Percentiles rank a stretch among this genome's conserved stretches.
phyloP scores from a whole-genome alignment of 805 yeast species.

The Yarrowia sp. region DNA sequence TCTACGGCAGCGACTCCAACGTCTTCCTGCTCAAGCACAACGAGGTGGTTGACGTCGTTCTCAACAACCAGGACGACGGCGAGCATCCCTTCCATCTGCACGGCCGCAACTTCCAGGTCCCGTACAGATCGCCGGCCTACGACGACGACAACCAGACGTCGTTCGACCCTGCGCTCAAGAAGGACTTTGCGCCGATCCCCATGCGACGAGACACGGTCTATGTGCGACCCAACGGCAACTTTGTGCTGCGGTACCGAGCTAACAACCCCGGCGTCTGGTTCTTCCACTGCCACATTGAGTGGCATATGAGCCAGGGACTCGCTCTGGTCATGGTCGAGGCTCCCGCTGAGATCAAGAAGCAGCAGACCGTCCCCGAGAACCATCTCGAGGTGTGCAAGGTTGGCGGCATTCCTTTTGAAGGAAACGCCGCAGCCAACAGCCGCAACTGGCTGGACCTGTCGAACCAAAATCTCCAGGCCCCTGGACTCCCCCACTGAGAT shows the following conservation, averaged over 20 bases:
- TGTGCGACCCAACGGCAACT: constrained; percentile 78
- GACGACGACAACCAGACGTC: constrained; percentile 49
- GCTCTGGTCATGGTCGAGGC: constrained; percentile 75
- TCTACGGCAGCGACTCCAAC: constrained; percentile 49
- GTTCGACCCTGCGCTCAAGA: constrained; percentile 56
- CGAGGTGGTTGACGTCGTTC: constrained; percentile 71
- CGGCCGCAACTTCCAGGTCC: constrained; percentile 85
- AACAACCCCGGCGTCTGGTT: constrained; percentile 98
- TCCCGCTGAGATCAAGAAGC: constrained; percentile 57
- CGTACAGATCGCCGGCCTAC: constrained; percentile 65
- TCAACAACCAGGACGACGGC: constrained; percentile 88
- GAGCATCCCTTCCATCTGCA: constrained; percentile 97
- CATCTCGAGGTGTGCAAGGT: constrained; percentile 59
- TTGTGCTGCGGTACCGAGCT: constrained; percentile 83
- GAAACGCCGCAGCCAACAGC: constrained; percentile 88
- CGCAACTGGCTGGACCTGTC: constrained; percentile 59
- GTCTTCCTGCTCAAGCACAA: constrained; percentile 62
- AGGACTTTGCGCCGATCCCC: constrained; percentile 65
- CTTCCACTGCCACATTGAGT: constrained; percentile 98
- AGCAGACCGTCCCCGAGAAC: constrained; percentile 51
- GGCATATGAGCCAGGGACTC: constrained; percentile 96
- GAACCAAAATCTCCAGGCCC: constrained; percentile 67
- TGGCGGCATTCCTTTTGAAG: constrained; percentile 52
- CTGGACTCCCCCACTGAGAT: not conserved
- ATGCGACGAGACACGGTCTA: constrained; percentile 77